Base-by-base conservation (phyloP, 225 moss, liverwort and hornwort species). In the Marchantia paleacea region DNA sequence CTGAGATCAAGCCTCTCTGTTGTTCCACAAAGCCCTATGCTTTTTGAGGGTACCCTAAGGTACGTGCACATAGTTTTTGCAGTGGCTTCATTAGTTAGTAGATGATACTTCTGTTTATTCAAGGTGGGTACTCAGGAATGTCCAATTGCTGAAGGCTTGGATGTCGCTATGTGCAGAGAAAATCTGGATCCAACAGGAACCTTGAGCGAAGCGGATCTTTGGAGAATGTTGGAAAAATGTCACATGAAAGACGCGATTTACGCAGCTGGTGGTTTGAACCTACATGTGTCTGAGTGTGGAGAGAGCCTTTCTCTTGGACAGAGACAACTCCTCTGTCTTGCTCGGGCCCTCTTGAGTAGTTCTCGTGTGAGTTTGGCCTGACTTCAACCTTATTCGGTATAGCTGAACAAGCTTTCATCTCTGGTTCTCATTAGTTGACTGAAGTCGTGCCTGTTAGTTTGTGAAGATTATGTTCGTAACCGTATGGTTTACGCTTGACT, bases 21-120 rank as follows among this genome's bases (percentile, higher is more conserved):
- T 55, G 97, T 97, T 80, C 97, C 97, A 61, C 97, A 97, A 82
- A 92, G 81, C 24, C 95, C 97, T 19, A 95, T 97, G 86, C 91
- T 97, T 58, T 97, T 97, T 80, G 90, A 91, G 78, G 97, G 97
- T 81, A 93, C 89, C 47, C 86, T 97, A 78, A 92, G 97, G 97
- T 93, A 81, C 6, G 72, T 26, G 1, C 7, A 62, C 24, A 39
- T 9, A 31, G 12, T 29, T 67, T 68, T 68, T 31, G 68, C 68
- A 54, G 10, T 22, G 12, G 51, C 8, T 51, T 72, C 10, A 31
- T n/a, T 12, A 10, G 50, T 63, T 48, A 0, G 9, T 72, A 14
- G 28, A 12, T 12, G 9, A 22, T 18, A 24, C 22, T 7, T 8
- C 12, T 64, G 28, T 66, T 66, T 11, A 26, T 26, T 62, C 62